Evolutionary conservation across 441 rosid species (phyloP).

Genomic region (Syzygium malaccense): DNA sequence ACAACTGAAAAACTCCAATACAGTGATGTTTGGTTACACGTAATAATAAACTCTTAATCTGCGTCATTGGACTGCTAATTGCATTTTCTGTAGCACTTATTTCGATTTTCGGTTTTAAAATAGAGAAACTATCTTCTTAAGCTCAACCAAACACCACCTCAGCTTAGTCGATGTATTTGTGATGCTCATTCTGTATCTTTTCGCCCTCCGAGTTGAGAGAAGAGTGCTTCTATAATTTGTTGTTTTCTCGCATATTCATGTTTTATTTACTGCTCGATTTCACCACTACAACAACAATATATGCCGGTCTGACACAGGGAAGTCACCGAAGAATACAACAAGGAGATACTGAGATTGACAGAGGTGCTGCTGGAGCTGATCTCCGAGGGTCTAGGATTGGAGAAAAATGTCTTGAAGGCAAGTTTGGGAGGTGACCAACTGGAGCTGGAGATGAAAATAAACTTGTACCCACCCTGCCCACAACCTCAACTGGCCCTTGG

Average conservation of each 20-base stretch:
- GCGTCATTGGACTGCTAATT: neutral
- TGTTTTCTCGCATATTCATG: neutral
- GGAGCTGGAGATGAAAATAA: constrained; percentile 42
- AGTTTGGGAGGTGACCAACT: constrained; percentile 24
- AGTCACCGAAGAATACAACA: constrained; percentile 32
- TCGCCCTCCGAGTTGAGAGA: neutral
- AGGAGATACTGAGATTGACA: constrained; percentile 24
- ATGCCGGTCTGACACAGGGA: constrained; percentile 11
- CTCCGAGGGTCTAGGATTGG: constrained; percentile 32
- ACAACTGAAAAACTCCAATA: neutral
- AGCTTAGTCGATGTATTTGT: neutral
- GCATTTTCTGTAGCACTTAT: neutral
- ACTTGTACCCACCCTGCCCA: constrained; percentile 51
- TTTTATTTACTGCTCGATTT: too few species aligned
- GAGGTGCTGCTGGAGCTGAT: constrained; percentile 22
- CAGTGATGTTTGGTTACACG: neutral
- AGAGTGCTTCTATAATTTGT: neutral
- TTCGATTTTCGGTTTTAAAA: neutral
- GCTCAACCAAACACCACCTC: neutral
- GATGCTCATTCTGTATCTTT: neutral
- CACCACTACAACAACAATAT: neutral
- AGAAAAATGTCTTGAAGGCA: constrained; percentile 9
- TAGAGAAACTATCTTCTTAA: neutral
- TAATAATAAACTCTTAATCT: neutral
- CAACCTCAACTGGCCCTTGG: constrained; percentile 44